Percentiles rank a stretch among this genome's conserved stretches.
Evolutionary conservation across 371 early-diverging fungal species (phyloP).

Genomic region (Mortierella sp.): DNA sequence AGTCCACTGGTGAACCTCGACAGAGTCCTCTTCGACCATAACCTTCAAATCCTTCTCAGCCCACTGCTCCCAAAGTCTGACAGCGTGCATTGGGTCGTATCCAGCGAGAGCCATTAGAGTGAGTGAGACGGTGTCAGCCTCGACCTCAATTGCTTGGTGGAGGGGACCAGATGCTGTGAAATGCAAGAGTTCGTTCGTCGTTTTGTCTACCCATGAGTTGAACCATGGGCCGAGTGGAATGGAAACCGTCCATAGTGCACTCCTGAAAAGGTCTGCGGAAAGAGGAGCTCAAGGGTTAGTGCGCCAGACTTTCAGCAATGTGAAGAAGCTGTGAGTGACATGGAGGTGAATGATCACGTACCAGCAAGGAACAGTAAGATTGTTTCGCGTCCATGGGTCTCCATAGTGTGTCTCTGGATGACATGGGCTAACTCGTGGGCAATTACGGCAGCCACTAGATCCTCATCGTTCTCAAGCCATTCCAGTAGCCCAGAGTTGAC

Average conservation of each 20-base stretch:
- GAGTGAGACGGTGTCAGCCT: conserved; percentile 67
- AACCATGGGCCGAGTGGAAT: conserved; percentile 53
- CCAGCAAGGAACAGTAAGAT: conserved; percentile 49
- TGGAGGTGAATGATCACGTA: too few relatives aligned
- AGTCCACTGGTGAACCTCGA: conserved; percentile 47
- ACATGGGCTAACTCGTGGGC: conserved; percentile 74
- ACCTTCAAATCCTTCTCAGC: conserved; percentile 52
- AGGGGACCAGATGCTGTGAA: conserved; percentile 43
- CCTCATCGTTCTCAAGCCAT: conserved; percentile 63
- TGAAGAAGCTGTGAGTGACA: too few relatives aligned
- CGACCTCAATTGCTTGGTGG: conserved; percentile 48
- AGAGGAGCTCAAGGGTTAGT: too few relatives aligned
- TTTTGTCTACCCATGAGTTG: conserved; percentile 49
- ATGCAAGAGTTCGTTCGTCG: conserved; percentile 33
- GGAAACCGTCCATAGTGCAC: conserved; percentile 46
- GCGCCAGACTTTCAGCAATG: too few relatives aligned
- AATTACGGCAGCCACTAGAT: conserved; percentile 65
- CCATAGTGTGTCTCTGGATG: conserved; percentile 70
- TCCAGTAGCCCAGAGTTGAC: conserved; percentile 60
- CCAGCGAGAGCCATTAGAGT: conserved; percentile 67
- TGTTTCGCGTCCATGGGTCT: conserved; percentile 62
- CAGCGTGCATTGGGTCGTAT: conserved; percentile 61
- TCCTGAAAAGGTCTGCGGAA: conserved; percentile 32
- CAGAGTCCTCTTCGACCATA: conserved; percentile 28
- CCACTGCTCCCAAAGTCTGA: conserved; percentile 62